These are phyloP conservation scores for Rhodofomes roseus DNA, from an alignment of 1,284 basidiomycete genomes.

Conservation along the genomic window DNA sequence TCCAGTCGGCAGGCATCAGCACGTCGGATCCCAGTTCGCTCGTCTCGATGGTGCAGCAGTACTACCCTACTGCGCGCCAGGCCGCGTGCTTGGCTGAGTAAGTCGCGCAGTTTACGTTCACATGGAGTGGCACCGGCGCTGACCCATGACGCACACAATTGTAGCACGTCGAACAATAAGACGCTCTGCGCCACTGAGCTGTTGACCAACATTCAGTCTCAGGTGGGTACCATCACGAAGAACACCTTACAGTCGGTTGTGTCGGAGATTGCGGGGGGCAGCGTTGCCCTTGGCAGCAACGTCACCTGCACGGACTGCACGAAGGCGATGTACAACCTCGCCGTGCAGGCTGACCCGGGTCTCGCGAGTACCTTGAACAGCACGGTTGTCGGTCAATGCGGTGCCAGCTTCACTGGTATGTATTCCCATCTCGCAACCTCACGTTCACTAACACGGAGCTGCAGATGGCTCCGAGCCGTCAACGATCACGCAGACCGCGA, in stretches of 20 bases:
- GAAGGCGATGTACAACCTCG: slow-evolving; percentile 48
- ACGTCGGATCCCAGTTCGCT: slow-evolving; percentile 24
- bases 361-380: slow-evolving; percentile 25
- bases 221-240: slow-evolving; percentile 35
- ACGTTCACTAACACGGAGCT: slow-evolving; percentile 6
- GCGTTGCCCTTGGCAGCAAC: slow-evolving; percentile 35
- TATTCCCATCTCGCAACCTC: neutral
- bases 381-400: slow-evolving; percentile 41
- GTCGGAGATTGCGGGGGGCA: slow-evolving; percentile 16
- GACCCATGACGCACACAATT: slow-evolving; percentile 1
- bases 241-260: slow-evolving; percentile 25
- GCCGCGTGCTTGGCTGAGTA: slow-evolving; percentile 55
- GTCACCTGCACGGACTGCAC: slow-evolving; percentile 53
- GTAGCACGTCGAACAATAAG: slow-evolving; percentile 36
- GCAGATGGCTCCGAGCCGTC: slow-evolving; percentile 39
- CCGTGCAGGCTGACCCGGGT: slow-evolving; percentile 36
- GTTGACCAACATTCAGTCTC: slow-evolving; percentile 42
- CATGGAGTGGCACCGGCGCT: neutral
- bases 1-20: slow-evolving; percentile 33
- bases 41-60: slow-evolving; percentile 36
- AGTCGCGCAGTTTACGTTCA: slow-evolving; percentile 21
- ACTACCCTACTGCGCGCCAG: slow-evolving; percentile 49
- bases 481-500: slow-evolving; percentile 33
- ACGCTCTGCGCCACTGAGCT: slow-evolving; percentile 50
- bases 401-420: slow-evolving; percentile 48